Percentiles rank a stretch among this genome's conserved stretches.
Evolutionary conservation across 768 basidiomycete species (phyloP).

Genomic region (Chalciporus chontae): DNA sequence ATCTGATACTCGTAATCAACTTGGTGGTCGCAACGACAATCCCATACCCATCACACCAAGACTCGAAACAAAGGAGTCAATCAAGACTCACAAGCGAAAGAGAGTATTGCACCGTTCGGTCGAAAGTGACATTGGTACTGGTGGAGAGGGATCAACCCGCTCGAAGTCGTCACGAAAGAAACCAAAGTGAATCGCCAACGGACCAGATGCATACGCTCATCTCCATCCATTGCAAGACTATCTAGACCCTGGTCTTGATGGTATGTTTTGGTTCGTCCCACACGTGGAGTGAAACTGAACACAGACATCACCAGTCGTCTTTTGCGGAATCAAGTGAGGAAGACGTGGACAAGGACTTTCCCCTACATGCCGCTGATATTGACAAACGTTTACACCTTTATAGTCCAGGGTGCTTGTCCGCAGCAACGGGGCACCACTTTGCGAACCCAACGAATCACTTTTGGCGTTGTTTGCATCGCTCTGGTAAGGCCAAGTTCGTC

Average conservation of each 20-base stretch:
- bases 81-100: neutral
- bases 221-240: constrained; percentile 51
- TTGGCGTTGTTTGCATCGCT: constrained; percentile 67
- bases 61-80: neutral
- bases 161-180: constrained; percentile 10
- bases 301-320: constrained; percentile 51
- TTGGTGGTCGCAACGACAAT: too few relatives aligned
- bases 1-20: too few relatives aligned
- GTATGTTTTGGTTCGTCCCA: constrained; percentile 34
- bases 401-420: constrained; percentile 69
- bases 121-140: neutral
- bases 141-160: neutral
- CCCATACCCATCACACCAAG: neutral
- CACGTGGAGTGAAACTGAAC: neutral
- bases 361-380: neutral
- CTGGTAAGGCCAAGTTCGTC: constrained; percentile 39
- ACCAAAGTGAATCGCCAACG: constrained; percentile 42
- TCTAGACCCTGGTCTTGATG: constrained; percentile 50
- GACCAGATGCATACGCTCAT: constrained; percentile 51
- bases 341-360: neutral
- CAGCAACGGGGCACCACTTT: constrained; percentile 72
- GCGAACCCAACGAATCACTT: constrained; percentile 81
- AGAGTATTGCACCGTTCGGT: too few relatives aligned
- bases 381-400: neutral
- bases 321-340: constrained; percentile 84